Evolutionary conservation across 2,329 filamentous ascomycete genomes (phyloP).

Genomic region (Monosporascus sp.): DNA sequence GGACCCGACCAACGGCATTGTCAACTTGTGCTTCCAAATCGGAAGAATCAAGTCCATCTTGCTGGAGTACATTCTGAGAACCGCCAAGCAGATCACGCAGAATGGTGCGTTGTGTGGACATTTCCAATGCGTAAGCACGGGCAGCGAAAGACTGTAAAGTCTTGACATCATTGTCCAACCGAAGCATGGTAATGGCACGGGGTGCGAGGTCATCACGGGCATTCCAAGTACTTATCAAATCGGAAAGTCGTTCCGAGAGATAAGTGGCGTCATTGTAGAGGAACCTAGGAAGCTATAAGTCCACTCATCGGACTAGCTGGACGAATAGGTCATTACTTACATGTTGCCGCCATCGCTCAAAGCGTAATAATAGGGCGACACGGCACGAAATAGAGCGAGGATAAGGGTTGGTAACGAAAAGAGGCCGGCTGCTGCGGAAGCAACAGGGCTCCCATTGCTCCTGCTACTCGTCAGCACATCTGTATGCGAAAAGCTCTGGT

Average conservation of each 20-base stretch:
- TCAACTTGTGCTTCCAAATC: conserved; percentile 37
- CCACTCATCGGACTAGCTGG: background rate
- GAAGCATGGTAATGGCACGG: conserved; percentile 49
- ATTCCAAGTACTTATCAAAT: conserved; percentile 48
- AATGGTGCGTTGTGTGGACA: conserved; percentile 56
- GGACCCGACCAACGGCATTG: conserved; percentile 47
- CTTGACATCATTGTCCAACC: conserved; percentile 56
- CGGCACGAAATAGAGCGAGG: conserved; percentile 74
- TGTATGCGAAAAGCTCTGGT: background rate
- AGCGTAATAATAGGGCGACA: conserved; percentile 70
- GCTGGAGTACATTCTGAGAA: conserved; percentile 55
- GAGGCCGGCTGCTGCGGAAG: conserved; percentile 62
- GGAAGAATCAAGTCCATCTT: conserved; percentile 47
- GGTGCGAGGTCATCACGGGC: conserved; percentile 45
- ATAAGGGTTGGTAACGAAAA: conserved; percentile 68
- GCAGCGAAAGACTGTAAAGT: conserved; percentile 56
- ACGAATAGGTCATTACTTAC: conserved; percentile 34
- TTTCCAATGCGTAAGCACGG: conserved; percentile 57
- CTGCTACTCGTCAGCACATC: conserved; percentile 16
- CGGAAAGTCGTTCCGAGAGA: conserved; percentile 51
- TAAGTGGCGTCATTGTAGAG: conserved; percentile 65
- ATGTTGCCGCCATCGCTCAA: conserved; percentile 59
- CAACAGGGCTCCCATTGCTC: conserved; percentile 52
- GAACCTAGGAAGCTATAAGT: conserved; percentile 40
- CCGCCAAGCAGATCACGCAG: conserved; percentile 58